phyloP scores from a whole-genome alignment of 345 rosid genomes.

The Acer yangbiense region DNA sequence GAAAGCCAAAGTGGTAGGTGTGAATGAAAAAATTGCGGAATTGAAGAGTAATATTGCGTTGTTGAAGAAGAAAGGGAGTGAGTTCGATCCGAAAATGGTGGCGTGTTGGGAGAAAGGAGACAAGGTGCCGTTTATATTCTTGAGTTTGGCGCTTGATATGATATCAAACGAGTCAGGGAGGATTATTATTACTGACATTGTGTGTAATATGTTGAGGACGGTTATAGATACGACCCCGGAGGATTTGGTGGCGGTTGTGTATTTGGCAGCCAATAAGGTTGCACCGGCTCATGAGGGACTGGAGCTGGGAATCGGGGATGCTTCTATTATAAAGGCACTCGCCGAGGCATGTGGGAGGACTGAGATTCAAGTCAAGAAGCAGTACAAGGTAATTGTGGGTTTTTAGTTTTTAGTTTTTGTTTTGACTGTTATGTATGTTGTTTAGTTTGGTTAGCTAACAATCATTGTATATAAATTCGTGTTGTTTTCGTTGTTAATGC shows the following conservation, averaged over 20 bases:
- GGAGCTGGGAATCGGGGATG: constrained; percentile 89
- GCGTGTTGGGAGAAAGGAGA: constrained; percentile 72
- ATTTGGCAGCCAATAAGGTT: constrained; percentile 71
- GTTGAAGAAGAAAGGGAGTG: constrained; percentile 68
- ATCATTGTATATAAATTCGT: not conserved
- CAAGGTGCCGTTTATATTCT: constrained; percentile 79
- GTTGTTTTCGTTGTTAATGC: not conserved
- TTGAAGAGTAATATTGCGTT: constrained; percentile 57
- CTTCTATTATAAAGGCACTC: constrained; percentile 73
- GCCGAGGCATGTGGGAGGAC: constrained; percentile 89
- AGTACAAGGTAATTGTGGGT: constrained; percentile 50
- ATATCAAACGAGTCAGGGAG: constrained; percentile 71
- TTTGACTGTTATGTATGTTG: not conserved
- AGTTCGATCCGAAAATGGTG: constrained; percentile 58
- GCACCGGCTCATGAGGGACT: constrained; percentile 94
- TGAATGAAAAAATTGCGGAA: constrained; percentile 28
- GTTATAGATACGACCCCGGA: constrained; percentile 77
- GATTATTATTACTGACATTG: constrained; percentile 84
- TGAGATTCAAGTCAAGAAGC: constrained; percentile 66
- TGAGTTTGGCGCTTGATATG: constrained; percentile 69
- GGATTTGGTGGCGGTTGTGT: constrained; percentile 71
- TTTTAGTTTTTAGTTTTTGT: not conserved
- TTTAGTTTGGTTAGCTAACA: not conserved
- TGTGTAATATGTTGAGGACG: constrained; percentile 80
- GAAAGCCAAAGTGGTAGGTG: constrained; percentile 8